Conservation (phyloP, 2,329 filamentous ascomycete genomes). For the Aspergillus nomiae region DNA sequence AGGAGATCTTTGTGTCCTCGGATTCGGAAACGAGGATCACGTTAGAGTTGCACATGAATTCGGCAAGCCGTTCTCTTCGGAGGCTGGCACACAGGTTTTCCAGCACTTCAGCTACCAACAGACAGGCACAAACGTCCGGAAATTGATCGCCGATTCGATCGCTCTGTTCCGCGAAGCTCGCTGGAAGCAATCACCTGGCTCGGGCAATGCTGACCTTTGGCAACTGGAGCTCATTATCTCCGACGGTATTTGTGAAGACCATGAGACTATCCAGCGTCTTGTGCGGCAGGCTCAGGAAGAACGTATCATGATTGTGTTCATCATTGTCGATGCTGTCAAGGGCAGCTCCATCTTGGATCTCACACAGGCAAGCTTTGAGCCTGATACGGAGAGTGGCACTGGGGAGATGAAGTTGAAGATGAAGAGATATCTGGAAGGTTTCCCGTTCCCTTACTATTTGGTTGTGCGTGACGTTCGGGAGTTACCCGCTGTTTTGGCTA, state of each 20-base stretch:
- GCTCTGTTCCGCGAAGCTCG: slow-evolving; percentile 79
- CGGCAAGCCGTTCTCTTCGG: slow-evolving; percentile 75
- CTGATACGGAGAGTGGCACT: slow-evolving; percentile 59
- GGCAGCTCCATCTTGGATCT: slow-evolving; percentile 73
- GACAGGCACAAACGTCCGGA: slow-evolving; percentile 79
- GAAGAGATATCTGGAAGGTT: slow-evolving; percentile 89
- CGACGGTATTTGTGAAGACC: slow-evolving; percentile 89
- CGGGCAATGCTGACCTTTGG: slow-evolving; percentile 76
- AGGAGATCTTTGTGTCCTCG: slow-evolving; percentile 87
- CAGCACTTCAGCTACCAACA: slow-evolving; percentile 84
- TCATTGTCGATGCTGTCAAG: slow-evolving; percentile 77
- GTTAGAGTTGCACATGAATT: slow-evolving; percentile 87
- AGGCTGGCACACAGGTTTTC: slow-evolving; percentile 81
- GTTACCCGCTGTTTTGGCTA: slow-evolving; percentile 82
- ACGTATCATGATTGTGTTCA: slow-evolving; percentile 96
- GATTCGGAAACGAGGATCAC: slow-evolving; percentile 73
- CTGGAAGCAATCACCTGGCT: slow-evolving; percentile 54
- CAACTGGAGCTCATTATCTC: slow-evolving; percentile 92
- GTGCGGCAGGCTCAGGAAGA: slow-evolving; percentile 88
- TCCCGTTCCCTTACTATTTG: slow-evolving; percentile 96
- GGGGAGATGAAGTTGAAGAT: slow-evolving; percentile 72
- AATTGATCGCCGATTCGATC: slow-evolving; percentile 75
- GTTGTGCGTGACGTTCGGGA: slow-evolving; percentile 92
- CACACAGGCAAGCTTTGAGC: slow-evolving; percentile 80
- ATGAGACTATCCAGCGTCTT: slow-evolving; percentile 78